phyloP scores from a whole-genome alignment of 2,329 filamentous ascomycete genomes.

The Aulographum hederae region DNA sequence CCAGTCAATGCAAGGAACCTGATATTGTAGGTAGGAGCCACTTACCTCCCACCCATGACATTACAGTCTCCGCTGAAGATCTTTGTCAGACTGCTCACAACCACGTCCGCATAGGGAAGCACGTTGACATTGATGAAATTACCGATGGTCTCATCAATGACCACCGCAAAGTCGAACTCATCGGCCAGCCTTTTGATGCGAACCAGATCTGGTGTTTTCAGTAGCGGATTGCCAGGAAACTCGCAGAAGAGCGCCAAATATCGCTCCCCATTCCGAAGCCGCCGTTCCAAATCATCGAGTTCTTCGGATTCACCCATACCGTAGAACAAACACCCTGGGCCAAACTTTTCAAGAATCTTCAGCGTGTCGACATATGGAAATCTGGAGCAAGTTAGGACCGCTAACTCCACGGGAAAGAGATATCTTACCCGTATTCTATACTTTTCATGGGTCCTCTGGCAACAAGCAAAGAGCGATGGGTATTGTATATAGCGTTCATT shows the following conservation, averaged over 20 bases:
- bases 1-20: background rate
- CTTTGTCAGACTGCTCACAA: constrained; percentile 90
- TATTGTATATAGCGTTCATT: constrained; percentile 90
- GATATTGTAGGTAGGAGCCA: background rate
- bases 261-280: constrained; percentile 52
- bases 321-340: constrained; percentile 75
- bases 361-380: constrained; percentile 96
- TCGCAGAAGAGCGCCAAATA: constrained; percentile 83
- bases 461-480: constrained; percentile 49
- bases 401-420: background rate
- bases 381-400: constrained; percentile 7
- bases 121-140: constrained; percentile 95
- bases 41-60: constrained; percentile 75
- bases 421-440: constrained; percentile 57
- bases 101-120: constrained; percentile 70
- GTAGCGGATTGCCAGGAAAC: constrained; percentile 81
- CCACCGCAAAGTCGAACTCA: constrained; percentile 70
- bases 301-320: constrained; percentile 62
- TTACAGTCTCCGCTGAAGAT: constrained; percentile 96
- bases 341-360: constrained; percentile 89
- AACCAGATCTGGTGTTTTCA: constrained; percentile 65
- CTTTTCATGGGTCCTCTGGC: constrained; percentile 49
- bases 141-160: constrained; percentile 91
- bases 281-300: constrained; percentile 63
- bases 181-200: constrained; percentile 70